Base-by-base conservation (phyloP, 805 yeast genomes). In the Teunomyces funiuensis region DNA sequence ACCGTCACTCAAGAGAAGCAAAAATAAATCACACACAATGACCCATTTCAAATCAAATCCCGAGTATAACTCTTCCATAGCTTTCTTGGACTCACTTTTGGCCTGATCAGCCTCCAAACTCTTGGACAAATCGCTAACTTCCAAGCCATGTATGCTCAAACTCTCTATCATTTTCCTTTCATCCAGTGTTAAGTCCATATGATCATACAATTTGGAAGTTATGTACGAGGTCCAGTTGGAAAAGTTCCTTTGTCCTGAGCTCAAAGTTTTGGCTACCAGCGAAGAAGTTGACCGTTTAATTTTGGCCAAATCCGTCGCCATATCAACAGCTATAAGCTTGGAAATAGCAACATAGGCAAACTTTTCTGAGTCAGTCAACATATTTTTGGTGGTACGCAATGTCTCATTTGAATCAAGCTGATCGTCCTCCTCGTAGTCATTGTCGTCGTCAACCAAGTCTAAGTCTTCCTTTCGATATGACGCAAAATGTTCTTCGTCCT, bases 311-410 rank as follows among this genome's bases (percentile, higher is more conserved):
- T 80, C 81, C 0, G 87, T 77, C 14, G 95, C 95, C 84, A 89
- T 80, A 15, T 85, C 86, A 17, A 85, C 86, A 39, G 83, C 76
- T 5, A 85, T 73, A 26, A 93, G 74, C 51, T 86, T 84, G 6
- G 85, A 81, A 7, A 91, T 72, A 0, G 97, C 98, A 5, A 86
- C 85, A 57, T 93, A 93, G 2, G 98, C 98, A 46, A 90, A 83
- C 54, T 87, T 83, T 60, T 93, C 97, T 11, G 84, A 71, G 13
- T 88, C 98, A 6, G 81, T 73, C 11, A 93, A 72, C 79, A 93
- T 77, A 17, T 80, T 77, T 58, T 83, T 88, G 4, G 97, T 93
- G 1, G 91, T 77, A 40, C 79, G 79, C 48, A 93, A 67, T 42
- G 90, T 95, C 34, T 77, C 79, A n/a, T 65, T 63, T 0, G 88